Conservation (phyloP, 768 basidiomycete species). For the Flagelloscypha sp. region DNA sequence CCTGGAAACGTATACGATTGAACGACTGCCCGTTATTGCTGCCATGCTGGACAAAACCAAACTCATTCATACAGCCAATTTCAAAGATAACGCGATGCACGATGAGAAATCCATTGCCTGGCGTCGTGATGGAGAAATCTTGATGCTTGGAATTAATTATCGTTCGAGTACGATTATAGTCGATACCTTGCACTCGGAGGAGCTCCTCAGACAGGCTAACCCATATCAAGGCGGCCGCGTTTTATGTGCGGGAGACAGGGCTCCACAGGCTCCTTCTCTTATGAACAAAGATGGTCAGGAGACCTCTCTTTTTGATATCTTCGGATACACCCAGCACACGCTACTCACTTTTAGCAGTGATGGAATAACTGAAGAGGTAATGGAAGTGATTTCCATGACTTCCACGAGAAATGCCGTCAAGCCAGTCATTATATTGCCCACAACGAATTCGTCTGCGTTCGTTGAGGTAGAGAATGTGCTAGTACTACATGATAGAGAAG, state of each 20-base stretch:
- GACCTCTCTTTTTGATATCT: slow-evolving; percentile 18
- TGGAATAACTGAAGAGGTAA: too few relatives aligned
- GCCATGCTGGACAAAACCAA: slow-evolving; percentile 27
- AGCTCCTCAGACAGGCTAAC: slow-evolving; percentile 11
- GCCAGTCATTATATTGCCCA: too few relatives aligned
- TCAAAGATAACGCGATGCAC: slow-evolving; percentile 7
- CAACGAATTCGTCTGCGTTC: too few relatives aligned
- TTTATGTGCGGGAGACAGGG: slow-evolving; percentile 39
- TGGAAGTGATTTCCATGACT: too few relatives aligned
- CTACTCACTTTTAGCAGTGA: slow-evolving; percentile 27
- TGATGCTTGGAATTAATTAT: slow-evolving; percentile 46
- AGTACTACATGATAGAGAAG: not conserved
- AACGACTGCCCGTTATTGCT: slow-evolving; percentile 26
- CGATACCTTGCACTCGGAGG: slow-evolving; percentile 28
- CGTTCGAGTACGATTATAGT: slow-evolving; percentile 40
- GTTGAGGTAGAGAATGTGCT: too few relatives aligned
- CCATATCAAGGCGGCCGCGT: slow-evolving; percentile 6
- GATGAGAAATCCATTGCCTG: slow-evolving; percentile 13
- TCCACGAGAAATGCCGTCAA: too few relatives aligned
- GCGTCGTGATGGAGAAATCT: slow-evolving; percentile 18
- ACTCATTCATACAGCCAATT: slow-evolving; percentile 16
- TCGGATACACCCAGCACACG: slow-evolving; percentile 23
- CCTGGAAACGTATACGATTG: slow-evolving; percentile 21
- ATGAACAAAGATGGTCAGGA: slow-evolving; percentile 4
- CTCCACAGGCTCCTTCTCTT: slow-evolving; percentile 33